Evolutionary conservation across 805 yeast genomes (phyloP).

Genomic region (Wickerhamomyces xylosicus): DNA sequence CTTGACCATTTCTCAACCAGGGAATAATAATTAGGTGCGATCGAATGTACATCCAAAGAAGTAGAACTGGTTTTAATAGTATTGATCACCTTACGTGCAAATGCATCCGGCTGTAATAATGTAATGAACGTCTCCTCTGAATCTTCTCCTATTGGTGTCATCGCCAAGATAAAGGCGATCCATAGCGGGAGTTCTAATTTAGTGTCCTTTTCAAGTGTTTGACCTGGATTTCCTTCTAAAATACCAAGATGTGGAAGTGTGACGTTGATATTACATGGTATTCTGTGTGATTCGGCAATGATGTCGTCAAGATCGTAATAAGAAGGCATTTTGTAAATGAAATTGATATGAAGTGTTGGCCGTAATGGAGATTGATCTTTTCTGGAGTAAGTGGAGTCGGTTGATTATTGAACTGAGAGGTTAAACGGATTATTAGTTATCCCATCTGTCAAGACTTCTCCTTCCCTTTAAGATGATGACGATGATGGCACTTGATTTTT

Average conservation of each 20-base stretch:
- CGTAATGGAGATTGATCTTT: too few species aligned
- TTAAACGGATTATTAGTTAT: too few species aligned
- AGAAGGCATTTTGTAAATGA: too few species aligned
- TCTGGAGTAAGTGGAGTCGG: too few species aligned
- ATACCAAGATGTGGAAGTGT: slow-evolving; percentile 84
- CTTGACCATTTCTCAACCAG: slow-evolving; percentile 70
- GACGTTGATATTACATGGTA: slow-evolving; percentile 72
- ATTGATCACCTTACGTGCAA: slow-evolving; percentile 56
- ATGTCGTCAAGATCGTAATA: slow-evolving; percentile 76
- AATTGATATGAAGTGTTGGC: too few species aligned
- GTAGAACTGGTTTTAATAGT: slow-evolving; percentile 70
- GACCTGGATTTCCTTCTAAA: slow-evolving; percentile 68
- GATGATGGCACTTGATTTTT: too few species aligned
- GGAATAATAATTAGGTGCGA: slow-evolving; percentile 57
- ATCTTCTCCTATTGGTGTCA: slow-evolving; percentile 22
- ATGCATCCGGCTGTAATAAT: slow-evolving; percentile 61
- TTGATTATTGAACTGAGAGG: too few species aligned
- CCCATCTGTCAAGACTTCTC: too few species aligned
- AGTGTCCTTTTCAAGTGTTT: slow-evolving; percentile 43
- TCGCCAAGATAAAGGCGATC: slow-evolving; percentile 75
- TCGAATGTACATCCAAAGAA: slow-evolving; percentile 55
- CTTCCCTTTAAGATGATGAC: too few species aligned
- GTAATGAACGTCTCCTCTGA: slow-evolving; percentile 45
- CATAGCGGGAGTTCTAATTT: slow-evolving; percentile 78
- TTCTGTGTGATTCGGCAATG: slow-evolving; percentile 46